These are phyloP conservation scores for Chrysopogon serrulatus DNA, from an alignment of 176 grass and related monocot genomes.

Conservation along the genomic window DNA sequence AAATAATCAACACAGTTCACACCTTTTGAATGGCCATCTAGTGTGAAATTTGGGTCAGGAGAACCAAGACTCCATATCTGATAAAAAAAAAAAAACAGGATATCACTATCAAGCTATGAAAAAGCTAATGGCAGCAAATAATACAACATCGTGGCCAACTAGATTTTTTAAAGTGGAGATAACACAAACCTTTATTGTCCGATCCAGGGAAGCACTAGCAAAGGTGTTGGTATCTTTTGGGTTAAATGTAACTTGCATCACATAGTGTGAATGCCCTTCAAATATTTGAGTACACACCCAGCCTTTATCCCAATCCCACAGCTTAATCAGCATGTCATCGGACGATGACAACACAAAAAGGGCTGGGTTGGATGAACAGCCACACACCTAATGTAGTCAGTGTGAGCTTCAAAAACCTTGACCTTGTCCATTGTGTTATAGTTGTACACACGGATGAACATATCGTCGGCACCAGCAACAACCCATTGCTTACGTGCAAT, in stretches of 20 bases:
- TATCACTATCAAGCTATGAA: not conserved
- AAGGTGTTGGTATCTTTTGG: slow-evolving; percentile 99
- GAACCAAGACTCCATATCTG: slow-evolving; percentile 99
- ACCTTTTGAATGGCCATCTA: slow-evolving; percentile 95
- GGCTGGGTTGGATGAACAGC: slow-evolving; percentile 94
- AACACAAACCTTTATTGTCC: slow-evolving; percentile 82
- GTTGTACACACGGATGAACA: slow-evolving; percentile 96
- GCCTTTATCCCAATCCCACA: slow-evolving; percentile 99
- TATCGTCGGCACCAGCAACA: slow-evolving; percentile 93
- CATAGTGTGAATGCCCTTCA: slow-evolving; percentile 99
- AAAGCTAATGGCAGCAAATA: not conserved
- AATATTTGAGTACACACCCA: slow-evolving; percentile 98
- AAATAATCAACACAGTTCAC: slow-evolving; percentile 99
- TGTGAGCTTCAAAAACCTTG: slow-evolving; percentile 92
- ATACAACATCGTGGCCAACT: not conserved
- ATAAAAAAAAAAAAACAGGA: slow-evolving; percentile 18
- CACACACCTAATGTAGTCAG: slow-evolving; percentile 96
- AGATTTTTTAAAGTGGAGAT: not conserved
- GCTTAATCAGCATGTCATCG: slow-evolving; percentile 99
- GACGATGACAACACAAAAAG: slow-evolving; percentile 95
- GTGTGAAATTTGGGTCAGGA: slow-evolving; percentile 94
- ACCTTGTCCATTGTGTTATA: slow-evolving; percentile 98
- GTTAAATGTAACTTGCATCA: slow-evolving; percentile 99
- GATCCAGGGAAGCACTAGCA: slow-evolving; percentile 95
- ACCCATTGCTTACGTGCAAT: slow-evolving; percentile 96